Conservation (phyloP, 768 basidiomycete genomes). For the Xerocomus brunneocitrinus region DNA sequence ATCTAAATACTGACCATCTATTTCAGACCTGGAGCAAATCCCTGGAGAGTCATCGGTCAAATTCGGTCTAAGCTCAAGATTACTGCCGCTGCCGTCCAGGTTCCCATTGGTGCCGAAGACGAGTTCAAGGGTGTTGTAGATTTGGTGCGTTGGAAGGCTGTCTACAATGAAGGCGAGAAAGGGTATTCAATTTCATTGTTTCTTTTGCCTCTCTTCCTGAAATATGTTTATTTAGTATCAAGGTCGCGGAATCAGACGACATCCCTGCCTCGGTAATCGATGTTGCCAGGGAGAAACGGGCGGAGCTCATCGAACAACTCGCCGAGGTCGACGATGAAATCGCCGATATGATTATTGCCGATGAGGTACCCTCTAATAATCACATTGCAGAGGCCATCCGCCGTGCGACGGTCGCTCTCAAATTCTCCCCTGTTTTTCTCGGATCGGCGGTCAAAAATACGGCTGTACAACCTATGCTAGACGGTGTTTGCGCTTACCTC, state of each 20-base stretch:
- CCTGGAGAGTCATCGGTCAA: slow-evolving; percentile 91
- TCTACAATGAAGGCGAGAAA: slow-evolving; percentile 93
- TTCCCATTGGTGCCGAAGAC: slow-evolving; percentile 89
- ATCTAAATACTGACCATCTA: not conserved
- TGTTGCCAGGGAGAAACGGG: slow-evolving; percentile 78
- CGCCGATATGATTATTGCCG: slow-evolving; percentile 87
- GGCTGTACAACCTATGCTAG: slow-evolving; percentile 87
- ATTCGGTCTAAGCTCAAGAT: slow-evolving; percentile 89
- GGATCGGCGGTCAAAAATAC: slow-evolving; percentile 98
- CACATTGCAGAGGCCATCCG: slow-evolving; percentile 85
- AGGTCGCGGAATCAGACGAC: slow-evolving; percentile 78
- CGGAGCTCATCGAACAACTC: slow-evolving; percentile 89
- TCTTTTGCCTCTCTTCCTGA: not conserved
- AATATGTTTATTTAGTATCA: slow-evolving; percentile 43
- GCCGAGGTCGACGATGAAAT: slow-evolving; percentile 96
- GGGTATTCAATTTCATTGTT: slow-evolving; percentile 55
- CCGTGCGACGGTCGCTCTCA: slow-evolving; percentile 80
- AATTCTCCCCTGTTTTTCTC: slow-evolving; percentile 94
- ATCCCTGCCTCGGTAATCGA: slow-evolving; percentile 75
- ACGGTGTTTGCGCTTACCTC: slow-evolving; percentile 94
- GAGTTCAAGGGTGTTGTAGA: slow-evolving; percentile 90
- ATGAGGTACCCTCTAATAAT: slow-evolving; percentile 64
- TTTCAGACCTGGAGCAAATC: slow-evolving; percentile 88
- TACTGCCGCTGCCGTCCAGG: slow-evolving; percentile 90
- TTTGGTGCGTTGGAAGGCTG: slow-evolving; percentile 87